Base-by-base conservation (phyloP, 345 rosid genomes). In the Eucalyptus guilfoylei region DNA sequence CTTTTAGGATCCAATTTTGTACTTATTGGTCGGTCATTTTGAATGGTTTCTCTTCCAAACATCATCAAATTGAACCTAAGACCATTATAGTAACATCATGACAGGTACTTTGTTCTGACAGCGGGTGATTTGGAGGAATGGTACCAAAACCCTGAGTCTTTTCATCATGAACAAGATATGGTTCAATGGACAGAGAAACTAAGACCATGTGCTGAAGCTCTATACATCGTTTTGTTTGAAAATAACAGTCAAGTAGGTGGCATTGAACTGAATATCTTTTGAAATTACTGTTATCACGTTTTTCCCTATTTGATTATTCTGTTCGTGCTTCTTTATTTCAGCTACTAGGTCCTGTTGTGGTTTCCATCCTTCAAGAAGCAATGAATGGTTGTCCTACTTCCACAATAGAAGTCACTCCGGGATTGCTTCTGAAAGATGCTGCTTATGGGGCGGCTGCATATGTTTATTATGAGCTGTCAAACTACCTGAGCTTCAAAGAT, bases 131-230 rank as follows among this genome's bases (percentile, higher is more conserved):
- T 98, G 92, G 99, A 96, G 92, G 98, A 95, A 88, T 97, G 95
- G 98, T 95, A 95, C 93, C 97, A 94, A 89, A 96, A 94, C 91
- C 96, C 99, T 42, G 99, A 98, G 94, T 95, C 97, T 87, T 98
- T 98, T 92, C 99, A 97, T 92, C 99, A 97, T 92, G 98, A 97
- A 94, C 99, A 97, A 91, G 99, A 97, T 92, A 95, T 97, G 98
- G 88, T 98, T 93, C 98, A 98, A 90, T 98, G 99, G 99, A 95
- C 98, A 86, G 99, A 98, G 92, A 98, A 98, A 93, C 92, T 97
- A 89, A 94, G 97, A 92, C 99, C 99, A 88, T 98, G 98, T 91
- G 99, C 99, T 50, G 99, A 98, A 94, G 99, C 99, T 88, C 94
- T 98, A 37, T 98, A 98, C 91, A 98, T 98, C 89, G 98, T 98